Evolutionary conservation across 169 alveolate genomes (phyloP), one percentile per base, ranked within the genome.

Genomic region (Plasmodium fragile): DNA sequence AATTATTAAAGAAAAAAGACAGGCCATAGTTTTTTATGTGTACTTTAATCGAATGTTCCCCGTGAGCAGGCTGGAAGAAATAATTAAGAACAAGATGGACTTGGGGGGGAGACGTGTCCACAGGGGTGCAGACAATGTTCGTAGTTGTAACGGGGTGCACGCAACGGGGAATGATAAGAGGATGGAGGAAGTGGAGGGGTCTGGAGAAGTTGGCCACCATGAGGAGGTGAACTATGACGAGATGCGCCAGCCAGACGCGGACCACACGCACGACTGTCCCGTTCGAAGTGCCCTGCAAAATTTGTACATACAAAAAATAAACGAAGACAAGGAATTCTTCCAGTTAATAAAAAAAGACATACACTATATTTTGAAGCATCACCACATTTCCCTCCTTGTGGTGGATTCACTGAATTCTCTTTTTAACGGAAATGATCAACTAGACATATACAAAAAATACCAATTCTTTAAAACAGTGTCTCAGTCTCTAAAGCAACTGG

Each of bases 41-140:
- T 85, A 85, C 65, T 34, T 53, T 73, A 85, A 85, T 13, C 75
- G 93, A 28, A 85, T 49, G 22, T 85, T 85, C 75, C 93, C 93
- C 16, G 75, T 85, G 18, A 72, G 55, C 1, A 45, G 93, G 7
- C 28, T 85, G 32, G 79, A 49, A 34, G 84, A 73, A 32, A 85
- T 85, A 39, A 22, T 85, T 43, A 59, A 73, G 36, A 34, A 28
- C 11, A 85, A 85, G 45, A 39, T 85, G 18, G 28, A 45, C 16
- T 41, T 22, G 36, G 71, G 36, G 59, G 39, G 53, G 34, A 1
- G 11, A 65, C 75, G 39, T 28, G 16, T 13, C 18, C 75, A 59
- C 0, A 0, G 28, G 28, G 34, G 16, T 0, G 16, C 75, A 59
- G 34, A 59, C 18, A 59, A 59, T 7, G 34, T 11, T 18, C 10